Evolutionary conservation across 75 land plant genomes (phyloP).

Genomic region (Pinus tabuliformis): DNA sequence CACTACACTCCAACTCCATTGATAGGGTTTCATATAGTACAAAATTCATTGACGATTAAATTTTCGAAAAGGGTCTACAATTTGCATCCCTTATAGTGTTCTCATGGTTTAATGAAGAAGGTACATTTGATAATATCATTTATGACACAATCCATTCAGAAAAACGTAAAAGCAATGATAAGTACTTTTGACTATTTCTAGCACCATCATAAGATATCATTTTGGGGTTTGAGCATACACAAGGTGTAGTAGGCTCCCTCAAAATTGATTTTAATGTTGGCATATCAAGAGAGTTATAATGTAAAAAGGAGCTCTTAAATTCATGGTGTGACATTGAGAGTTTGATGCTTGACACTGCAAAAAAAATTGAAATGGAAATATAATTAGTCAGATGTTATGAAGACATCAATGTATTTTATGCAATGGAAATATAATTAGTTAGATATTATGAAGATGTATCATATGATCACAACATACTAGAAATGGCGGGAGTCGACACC

Average conservation of each 20-base stretch:
- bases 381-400: no score
- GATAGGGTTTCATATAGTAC: neutral
- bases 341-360: slow-evolving; percentile 23
- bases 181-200: neutral
- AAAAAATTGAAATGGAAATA: no score
- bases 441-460: no score
- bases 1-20: neutral
- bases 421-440: neutral
- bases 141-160: neutral
- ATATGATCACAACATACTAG: slow-evolving; percentile 17
- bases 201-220: neutral
- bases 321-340: slow-evolving; percentile 25
- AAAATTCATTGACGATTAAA: neutral
- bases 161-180: neutral
- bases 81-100: neutral
- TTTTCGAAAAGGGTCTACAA: neutral
- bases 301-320: slow-evolving; percentile 16
- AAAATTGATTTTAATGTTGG: neutral
- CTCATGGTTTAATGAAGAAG: neutral
- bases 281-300: neutral
- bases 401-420: neutral
- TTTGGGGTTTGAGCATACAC: neutral
- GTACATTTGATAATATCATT: neutral
- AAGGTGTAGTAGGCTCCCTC: neutral
- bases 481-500: slow-evolving; percentile 49